Evolutionary conservation across 352 stramenopile genomes (phyloP).

Genomic region (Phytophthora cajani): DNA sequence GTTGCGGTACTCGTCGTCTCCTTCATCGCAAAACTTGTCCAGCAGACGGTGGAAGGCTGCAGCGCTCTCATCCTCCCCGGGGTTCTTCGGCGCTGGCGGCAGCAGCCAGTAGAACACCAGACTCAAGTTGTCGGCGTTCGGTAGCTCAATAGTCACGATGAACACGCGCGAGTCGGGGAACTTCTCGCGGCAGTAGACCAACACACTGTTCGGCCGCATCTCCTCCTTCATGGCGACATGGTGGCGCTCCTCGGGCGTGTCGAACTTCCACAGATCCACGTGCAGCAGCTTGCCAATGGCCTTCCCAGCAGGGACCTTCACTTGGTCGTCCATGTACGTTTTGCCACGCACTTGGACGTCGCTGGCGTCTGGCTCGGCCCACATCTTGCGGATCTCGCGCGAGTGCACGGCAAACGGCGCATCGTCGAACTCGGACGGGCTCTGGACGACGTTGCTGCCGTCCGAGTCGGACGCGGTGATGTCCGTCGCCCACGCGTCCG

Average conservation of each 20-base stretch:
- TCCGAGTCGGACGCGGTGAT: slow-evolving; percentile 21
- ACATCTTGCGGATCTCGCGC: slow-evolving; percentile 59
- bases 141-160: slow-evolving; percentile 87
- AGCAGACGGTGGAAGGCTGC: slow-evolving; percentile 68
- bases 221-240: slow-evolving; percentile 65
- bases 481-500: slow-evolving; percentile 21
- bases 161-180: slow-evolving; percentile 77
- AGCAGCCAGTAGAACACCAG: slow-evolving; percentile 84
- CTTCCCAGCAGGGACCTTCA: slow-evolving; percentile 56
- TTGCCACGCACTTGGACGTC: slow-evolving; percentile 62
- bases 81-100: slow-evolving; percentile 25
- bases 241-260: slow-evolving; percentile 51
- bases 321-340: slow-evolving; percentile 60
- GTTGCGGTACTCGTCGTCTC: slow-evolving; percentile 64
- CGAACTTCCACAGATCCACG: slow-evolving; percentile 66
- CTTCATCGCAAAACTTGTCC: slow-evolving; percentile 56
- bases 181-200: slow-evolving; percentile 51
- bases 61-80: slow-evolving; percentile 16
- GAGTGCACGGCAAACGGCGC: slow-evolving; percentile 45
- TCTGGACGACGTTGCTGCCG: slow-evolving; percentile 5
- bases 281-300: slow-evolving; percentile 65
- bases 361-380: slow-evolving; percentile 58
- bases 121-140: slow-evolving; percentile 71
- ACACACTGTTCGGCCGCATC: slow-evolving; percentile 50
- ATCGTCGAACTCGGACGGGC: slow-evolving; percentile 35